phyloP scores from a whole-genome alignment of 371 early-diverging fungal genomes.

The Capillidium heterosporum region DNA sequence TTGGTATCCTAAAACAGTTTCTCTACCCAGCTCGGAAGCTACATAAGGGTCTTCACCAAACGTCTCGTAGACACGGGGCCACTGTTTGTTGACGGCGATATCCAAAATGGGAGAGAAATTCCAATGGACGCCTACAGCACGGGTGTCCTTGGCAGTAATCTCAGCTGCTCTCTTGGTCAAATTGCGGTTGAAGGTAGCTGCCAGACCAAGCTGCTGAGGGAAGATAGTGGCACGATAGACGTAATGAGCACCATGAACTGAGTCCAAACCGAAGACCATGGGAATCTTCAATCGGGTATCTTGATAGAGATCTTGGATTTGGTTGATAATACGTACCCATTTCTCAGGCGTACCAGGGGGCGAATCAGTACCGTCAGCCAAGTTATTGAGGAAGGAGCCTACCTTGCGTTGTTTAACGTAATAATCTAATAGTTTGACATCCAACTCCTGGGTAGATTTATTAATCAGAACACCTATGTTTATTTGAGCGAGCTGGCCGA shows the following conservation, averaged over 20 bases:
- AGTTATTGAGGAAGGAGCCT: conserved; percentile 1
- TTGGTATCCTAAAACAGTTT: conserved; percentile 35
- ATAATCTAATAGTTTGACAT: conserved; percentile 17
- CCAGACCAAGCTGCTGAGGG: conserved; percentile 22
- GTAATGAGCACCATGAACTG: conserved; percentile 51
- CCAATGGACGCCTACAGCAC: conserved; percentile 32
- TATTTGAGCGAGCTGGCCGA: conserved; percentile 50
- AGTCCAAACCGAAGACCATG: conserved; percentile 21
- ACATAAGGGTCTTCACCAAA: conserved; percentile 35
- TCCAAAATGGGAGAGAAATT: conserved; percentile 44
- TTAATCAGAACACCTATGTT: conserved; percentile 19
- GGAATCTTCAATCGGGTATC: conserved; percentile 6
- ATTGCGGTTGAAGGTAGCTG: conserved; percentile 24
- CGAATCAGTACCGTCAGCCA: background rate
- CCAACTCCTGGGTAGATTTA: conserved; percentile 9
- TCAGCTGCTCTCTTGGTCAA: conserved; percentile 19
- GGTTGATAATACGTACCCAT: background rate
- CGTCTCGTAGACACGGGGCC: conserved; percentile 44
- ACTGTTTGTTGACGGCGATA: conserved; percentile 38
- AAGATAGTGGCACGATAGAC: conserved; percentile 26
- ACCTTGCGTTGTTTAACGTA: conserved; percentile 3
- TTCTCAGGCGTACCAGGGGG: background rate
- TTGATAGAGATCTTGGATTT: background rate
- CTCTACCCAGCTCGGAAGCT: conserved; percentile 28
- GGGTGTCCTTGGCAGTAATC: conserved; percentile 27